phyloP scores from a whole-genome alignment of 345 rosid genomes.

The Eucalyptus sideroxylon region DNA sequence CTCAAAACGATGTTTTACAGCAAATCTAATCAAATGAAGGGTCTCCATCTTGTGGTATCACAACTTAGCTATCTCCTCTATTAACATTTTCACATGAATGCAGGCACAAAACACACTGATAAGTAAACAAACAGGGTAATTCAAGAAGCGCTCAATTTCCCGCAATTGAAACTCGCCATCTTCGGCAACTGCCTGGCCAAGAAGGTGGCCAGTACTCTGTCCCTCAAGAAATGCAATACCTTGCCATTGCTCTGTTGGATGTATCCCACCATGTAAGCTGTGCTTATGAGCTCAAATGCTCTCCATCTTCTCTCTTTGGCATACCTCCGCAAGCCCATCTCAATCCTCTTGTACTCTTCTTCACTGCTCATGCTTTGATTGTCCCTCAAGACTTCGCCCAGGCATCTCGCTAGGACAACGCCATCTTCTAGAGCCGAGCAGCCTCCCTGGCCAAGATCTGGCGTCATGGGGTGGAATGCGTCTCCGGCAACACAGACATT shows the following conservation, averaged over 20 bases:
- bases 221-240: background rate
- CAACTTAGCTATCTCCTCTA: background rate
- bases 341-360: background rate
- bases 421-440: slow-evolving; percentile 17
- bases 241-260: slow-evolving; percentile 32
- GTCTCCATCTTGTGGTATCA: background rate
- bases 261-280: slow-evolving; percentile 32
- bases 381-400: background rate
- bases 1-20: too few species aligned
- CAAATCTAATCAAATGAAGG: too few species aligned
- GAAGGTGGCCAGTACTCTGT: background rate
- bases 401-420: slow-evolving; percentile 8
- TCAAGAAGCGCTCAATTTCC: background rate
- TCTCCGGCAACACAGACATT: slow-evolving; percentile 51
- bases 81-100: background rate
- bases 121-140: background rate
- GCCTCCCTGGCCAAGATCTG: slow-evolving; percentile 32
- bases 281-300: slow-evolving; percentile 36
- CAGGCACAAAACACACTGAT: background rate
- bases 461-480: slow-evolving; percentile 63
- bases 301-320: slow-evolving; percentile 43
- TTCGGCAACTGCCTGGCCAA: background rate
- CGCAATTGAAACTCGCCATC: background rate
- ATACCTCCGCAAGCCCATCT: background rate
- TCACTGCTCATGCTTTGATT: background rate